Conservation (phyloP, 2,329 filamentous ascomycete species). For the Aschersonia sp. region DNA sequence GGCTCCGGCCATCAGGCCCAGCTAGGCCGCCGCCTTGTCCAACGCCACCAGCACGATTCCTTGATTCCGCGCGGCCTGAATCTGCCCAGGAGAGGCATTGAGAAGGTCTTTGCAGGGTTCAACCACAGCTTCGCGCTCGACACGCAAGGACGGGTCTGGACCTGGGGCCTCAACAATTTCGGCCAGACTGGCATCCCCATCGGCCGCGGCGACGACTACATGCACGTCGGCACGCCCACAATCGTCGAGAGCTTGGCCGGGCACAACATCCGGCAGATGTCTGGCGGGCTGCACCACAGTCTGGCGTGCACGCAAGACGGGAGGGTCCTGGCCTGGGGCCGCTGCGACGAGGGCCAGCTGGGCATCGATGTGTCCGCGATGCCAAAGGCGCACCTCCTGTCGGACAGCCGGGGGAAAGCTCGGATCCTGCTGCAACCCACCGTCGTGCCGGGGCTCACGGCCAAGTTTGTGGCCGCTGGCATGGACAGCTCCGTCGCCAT, state of each 20-base stretch:
- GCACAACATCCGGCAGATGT: slow-evolving; percentile 40
- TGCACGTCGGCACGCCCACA: slow-evolving; percentile 19
- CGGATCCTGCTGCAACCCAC: slow-evolving; percentile 11
- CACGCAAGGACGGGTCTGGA: slow-evolving; percentile 46
- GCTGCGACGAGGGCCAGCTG: slow-evolving; percentile 23
- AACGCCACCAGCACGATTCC: slow-evolving; percentile 31
- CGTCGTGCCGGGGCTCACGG: slow-evolving; percentile 7
- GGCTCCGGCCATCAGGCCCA: slow-evolving; percentile 27
- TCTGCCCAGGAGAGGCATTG: slow-evolving; percentile 17
- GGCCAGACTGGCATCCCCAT: slow-evolving; percentile 47
- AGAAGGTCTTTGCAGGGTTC: slow-evolving; percentile 35
- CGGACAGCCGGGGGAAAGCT: slow-evolving; percentile 2
- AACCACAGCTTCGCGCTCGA: slow-evolving; percentile 59
- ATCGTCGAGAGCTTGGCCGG: slow-evolving; percentile 33
- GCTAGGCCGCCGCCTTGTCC: slow-evolving; percentile 31
- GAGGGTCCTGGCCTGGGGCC: slow-evolving; percentile 29
- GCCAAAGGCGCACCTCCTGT: slow-evolving; percentile 2
- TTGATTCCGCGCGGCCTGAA: slow-evolving; percentile 25
- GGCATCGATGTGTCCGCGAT: slow-evolving; percentile 4
- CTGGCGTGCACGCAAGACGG: slow-evolving; percentile 30
- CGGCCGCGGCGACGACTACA: slow-evolving; percentile 38
- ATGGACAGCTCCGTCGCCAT: slow-evolving; percentile 56
- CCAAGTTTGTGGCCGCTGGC: slow-evolving; percentile 35
- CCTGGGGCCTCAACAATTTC: slow-evolving; percentile 60
- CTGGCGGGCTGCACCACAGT: slow-evolving; percentile 21